Base-by-base conservation (phyloP, 2,329 filamentous ascomycete genomes). In the Chaetomiaceae sp. region DNA sequence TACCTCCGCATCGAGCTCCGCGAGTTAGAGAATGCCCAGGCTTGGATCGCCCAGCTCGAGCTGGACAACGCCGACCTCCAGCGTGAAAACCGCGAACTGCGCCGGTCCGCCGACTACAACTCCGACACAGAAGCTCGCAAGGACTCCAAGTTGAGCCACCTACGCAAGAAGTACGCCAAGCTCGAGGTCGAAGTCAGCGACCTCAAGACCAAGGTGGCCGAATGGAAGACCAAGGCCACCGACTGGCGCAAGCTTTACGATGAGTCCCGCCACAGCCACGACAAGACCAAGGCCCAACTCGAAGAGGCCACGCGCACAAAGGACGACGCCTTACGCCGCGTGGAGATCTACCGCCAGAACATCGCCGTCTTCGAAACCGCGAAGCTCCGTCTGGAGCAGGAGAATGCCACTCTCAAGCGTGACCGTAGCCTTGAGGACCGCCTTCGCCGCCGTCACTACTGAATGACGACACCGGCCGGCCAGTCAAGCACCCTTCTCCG, bases 11-110 rank as follows among this genome's bases (percentile, higher is more conserved):
- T 64, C 52, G 65, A 66, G 43, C 65, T 74, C 13, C 62, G 68
- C 14, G 58, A 62, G 30, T 61, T 64, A 23, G 66, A 69, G 32
- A 65, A 67, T 21, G 62, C 71, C 5, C 62, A 65, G 21, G 62
- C 64, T 54, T 63, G 68, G 53, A 59, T 72, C 5, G 68, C 69
- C 1, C 61, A 70, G 36, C 66, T 75, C 1, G 65, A 71, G 54
- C 63, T 61, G n/a, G 67, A 72, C 53, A 64, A 73, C 48, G 44
- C 48, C 30, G 57, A 63, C 9, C 67, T 76, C 4, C 57, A 61
- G 2, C 65, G 65, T 14, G 71, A 75, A 29, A 75, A 75, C 57
- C 62, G 66, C 14, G 63, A 66, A 7, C 66, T 77, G 5, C 68
- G 72, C 11, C 67, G 65, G n/a, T 65, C 67, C 6, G 55, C 69